Base-by-base conservation (phyloP, 345 rosid species). In the Moricandia moricandioides region DNA sequence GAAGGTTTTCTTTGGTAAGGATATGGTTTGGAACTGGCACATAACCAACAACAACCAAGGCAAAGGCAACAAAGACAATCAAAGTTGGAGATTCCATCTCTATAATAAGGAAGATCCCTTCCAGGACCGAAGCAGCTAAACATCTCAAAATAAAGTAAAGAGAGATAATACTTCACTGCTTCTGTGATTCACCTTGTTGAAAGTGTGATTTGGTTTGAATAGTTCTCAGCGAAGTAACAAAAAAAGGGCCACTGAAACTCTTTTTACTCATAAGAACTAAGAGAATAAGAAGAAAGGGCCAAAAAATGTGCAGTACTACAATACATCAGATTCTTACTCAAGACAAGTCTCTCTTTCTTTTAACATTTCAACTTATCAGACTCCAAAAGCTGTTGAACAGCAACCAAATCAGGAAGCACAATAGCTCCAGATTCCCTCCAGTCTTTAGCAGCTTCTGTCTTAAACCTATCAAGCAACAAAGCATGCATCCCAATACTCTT, bases 401-500 rank as follows among this genome's bases (percentile, higher is more conserved):
- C 82, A 2, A 69, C 81, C 83, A 94, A 78, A 83, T 94, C 91
- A 1, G 97, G 95, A 77, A 94, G 89, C 77, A 94, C 97, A 40
- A 76, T 59, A 9, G 93, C 97, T 31, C 97, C 96, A 7, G 91
- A 82, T 77, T 85, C 82, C 71, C 79, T 84, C 99, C 99, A 92
- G 47, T 85, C 89, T 76, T 82, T 79, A 4, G 97, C 99, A 59
- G 90, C 91, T 3, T 88, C 76, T n/a, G 91, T 91, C 72, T 87
- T 85, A 63, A 94, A 94, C 88, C 97, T 84, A 79, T 94, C 98
- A 78, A 93, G 61, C 29, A 93, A 80, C 77, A 91, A 77, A 8
- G 97, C 98, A 58, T 93, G 91, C 97, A 93, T 93, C 9, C 98
- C 97, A 24, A 89, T 83, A 70, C 90, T 84, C 83, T 78, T 89